Evolutionary conservation across 2,329 filamentous ascomycete species (phyloP), one percentile per base, ranked within the genome.

Genomic region (Leptographium galeiforme): DNA sequence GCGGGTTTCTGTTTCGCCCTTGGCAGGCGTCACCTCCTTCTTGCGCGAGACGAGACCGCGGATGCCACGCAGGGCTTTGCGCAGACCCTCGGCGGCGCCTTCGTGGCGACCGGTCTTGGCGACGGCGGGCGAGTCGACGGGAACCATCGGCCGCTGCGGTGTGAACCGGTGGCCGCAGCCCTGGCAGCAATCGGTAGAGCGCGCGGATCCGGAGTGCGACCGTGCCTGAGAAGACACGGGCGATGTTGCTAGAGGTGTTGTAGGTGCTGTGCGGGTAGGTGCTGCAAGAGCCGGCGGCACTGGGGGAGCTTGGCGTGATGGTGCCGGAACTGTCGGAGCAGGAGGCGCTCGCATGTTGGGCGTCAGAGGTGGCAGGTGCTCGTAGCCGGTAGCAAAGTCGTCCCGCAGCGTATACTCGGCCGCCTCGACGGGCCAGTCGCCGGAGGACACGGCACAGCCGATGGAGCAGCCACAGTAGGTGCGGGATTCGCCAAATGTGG

Each of bases 381-480:
- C 39, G 40, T 14, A 25, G 19, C n/a, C 30, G 30, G 25, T 8
- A 34, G 43, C 48, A 1, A 18, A 8, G 32, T 25, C 45, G 25
- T 45, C 43, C 8, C 14, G 43, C 25, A 45, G 14, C 11, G 46
- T 45, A 13, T 32, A 48, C 8, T 18, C 40, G 6, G 19, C 25
- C 2, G 43, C 51, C 13, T 45, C 48, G 6, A 40, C 38, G 8
- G 51, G 14, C 38, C 13, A 39, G 13, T 41, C 46, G 47, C 55
- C 25, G 40, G 45, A 25, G 34, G 52, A 47, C 1, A 43, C 30
- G 12, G 40, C 19, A 16, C 36, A 52, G 46, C 51, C 55, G 1
- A 43, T 60, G 6, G 64, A 62, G 53, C 65, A 67, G 50, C 58
- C 60, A 59, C 69, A 69, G 14, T 64, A 63, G 19, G 62, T 61